Percentiles rank a stretch among this genome's conserved stretches.
phyloP scores from a whole-genome alignment of 1,284 basidiomycete species.

The Lignosus rhinocerotis region DNA sequence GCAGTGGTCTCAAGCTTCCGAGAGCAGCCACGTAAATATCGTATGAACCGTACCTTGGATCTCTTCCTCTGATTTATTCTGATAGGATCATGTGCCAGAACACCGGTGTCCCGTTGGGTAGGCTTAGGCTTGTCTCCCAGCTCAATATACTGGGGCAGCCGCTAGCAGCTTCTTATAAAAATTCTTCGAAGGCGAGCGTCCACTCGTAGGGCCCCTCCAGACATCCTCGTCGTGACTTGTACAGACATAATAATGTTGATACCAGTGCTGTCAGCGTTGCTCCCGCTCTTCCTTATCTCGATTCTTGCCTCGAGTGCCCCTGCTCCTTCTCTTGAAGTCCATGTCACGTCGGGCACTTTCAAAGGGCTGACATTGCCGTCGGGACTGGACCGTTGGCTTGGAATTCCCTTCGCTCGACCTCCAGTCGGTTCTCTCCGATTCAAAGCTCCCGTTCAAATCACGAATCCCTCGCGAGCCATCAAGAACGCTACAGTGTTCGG shows the following conservation, averaged over 20 bases:
- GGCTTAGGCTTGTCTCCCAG: background rate
- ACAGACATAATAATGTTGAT: background rate
- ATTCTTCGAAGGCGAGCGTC: background rate
- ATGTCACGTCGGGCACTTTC: conserved; percentile 46
- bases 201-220: background rate
- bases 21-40: background rate
- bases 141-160: background rate
- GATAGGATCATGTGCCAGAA: background rate
- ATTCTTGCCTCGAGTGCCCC: background rate
- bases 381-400: conserved; percentile 55
- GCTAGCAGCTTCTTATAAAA: background rate
- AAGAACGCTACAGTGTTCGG: conserved; percentile 53
- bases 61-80: background rate
- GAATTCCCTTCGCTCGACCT: conserved; percentile 67
- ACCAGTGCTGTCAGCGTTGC: background rate
- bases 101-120: background rate
- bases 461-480: conserved; percentile 31
- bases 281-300: background rate
- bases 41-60: background rate
- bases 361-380: conserved; percentile 41
- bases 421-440: conserved; percentile 57
- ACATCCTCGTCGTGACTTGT: background rate
- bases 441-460: conserved; percentile 58
- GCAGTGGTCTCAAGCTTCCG: background rate
- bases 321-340: conserved; percentile 31